Evolutionary conservation across 1,139 yeast genomes (phyloP), one percentile per base, ranked within the genome.

Genomic region (Geotrichum phurueaensis): DNA sequence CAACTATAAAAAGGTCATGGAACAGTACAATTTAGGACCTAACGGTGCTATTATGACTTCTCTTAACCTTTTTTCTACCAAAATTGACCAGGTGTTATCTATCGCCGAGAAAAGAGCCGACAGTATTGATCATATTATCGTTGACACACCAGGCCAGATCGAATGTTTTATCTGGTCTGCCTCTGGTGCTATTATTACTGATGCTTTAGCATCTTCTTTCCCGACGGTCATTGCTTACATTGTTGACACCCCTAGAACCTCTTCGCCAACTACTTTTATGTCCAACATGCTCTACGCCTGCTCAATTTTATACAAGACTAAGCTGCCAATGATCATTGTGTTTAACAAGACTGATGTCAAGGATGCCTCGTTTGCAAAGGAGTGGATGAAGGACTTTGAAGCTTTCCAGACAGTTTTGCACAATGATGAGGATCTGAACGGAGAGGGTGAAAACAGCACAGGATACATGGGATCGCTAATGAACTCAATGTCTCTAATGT

Each of bases 41-140:
- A 95, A 95, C 71, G 99, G 99, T 58, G 98, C 99, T 6, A 95
- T 95, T 71, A 96, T 95, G 66, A 95, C 99, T 0, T 89, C 97
- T 18, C 78, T 95, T 64, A 95, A 95, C 71, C 77, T 95, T 60
- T 95, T 95, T 70, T 80, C 97, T 58, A 95, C 99, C 31, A 95
- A 95, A 74, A 90, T 95, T 62, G 99, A 95, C 71, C 99, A 95
- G 75, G 98, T 95, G 7, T 84, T 95, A 62, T 81, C 83, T 55
- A 78, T 95, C 55, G 89, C 92, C 23, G 96, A 92, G 70, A 90
- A 90, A 70, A 82, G 95, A 68, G 79, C 89, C 0, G 85, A 83
- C 33, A 76, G 68, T 31, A 68, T 74, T 64, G 75, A 83, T 36
- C 87, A 91, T 72, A 89, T 94, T 64, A 87, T 95, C 54, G 83